Evolutionary conservation across 768 basidiomycete genomes (phyloP), one percentile per base, ranked within the genome.

Genomic region (Lactarius indigo): DNA sequence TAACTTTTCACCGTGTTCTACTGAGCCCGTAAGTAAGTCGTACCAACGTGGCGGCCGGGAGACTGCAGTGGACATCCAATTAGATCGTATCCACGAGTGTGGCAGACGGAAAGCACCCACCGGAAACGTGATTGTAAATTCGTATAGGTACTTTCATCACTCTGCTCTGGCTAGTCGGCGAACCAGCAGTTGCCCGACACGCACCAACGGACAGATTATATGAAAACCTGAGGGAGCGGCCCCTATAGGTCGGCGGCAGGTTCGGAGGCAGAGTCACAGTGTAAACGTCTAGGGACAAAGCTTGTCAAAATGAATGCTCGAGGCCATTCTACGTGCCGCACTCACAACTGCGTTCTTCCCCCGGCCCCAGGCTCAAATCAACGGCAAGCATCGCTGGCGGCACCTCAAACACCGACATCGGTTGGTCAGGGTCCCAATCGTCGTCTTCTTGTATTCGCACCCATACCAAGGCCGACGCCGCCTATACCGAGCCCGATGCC

Each of bases 121-220:
- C 85, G 56, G 85, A 79, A 64, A 97, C 91, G 69, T 95, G 81
- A 65, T 93, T 95, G 78, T 97, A 98, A 6, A 98, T 81, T 28
- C 94, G 80, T 55, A 99, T 89, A 0, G 96, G 96, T 1, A 98
- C 90, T 59, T 90, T 91, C 89, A 96, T 92, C 3, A 95, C 84
- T 39, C 87, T 79, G 76, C 91, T 90, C 64, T 81, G 80, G 71
- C 85, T 85, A 69, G 80, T 83, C 41, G 76, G 79, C 15, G 70
- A 50, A 65, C 77, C 72, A 59, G 76, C 72, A 42, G 74, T 75
- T 42, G 89, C 86, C 15, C 92, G 84, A 76, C 90, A 96, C 0
- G 92, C 88, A 1, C 95, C 95, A 1, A 98, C 83, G n/a, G 91
- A 81, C 15, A 99, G 84, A 69, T 95, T 89, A 73, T 98, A 98